Conservation (phyloP, 2,329 filamentous ascomycete genomes). For the Beauveria asiatica region DNA sequence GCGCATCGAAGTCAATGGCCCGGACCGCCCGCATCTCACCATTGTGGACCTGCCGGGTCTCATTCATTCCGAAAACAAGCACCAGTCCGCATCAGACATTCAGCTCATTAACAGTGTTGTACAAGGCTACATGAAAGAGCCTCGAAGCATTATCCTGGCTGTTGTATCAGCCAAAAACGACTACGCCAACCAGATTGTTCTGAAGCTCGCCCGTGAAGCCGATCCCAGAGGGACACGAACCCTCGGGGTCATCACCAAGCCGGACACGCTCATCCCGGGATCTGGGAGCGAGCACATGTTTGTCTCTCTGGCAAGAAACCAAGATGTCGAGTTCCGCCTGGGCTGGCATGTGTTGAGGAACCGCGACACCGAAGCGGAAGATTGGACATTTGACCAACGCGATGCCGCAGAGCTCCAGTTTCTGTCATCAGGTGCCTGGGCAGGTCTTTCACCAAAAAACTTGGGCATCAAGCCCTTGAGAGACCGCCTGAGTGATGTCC, state of each 20-base stretch:
- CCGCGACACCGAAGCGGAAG: slow-evolving; percentile 13
- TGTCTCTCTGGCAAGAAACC: slow-evolving; percentile 30
- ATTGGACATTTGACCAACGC: slow-evolving; percentile 22
- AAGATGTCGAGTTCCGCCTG: slow-evolving; percentile 36
- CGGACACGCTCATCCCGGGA: slow-evolving; percentile 15
- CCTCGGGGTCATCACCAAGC: slow-evolving; percentile 51
- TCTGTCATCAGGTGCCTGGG: slow-evolving; percentile 35
- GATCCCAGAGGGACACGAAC: neutral
- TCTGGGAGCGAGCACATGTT: neutral
- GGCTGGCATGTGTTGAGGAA: slow-evolving; percentile 48
- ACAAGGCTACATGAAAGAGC: slow-evolving; percentile 30
- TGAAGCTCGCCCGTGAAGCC: neutral
- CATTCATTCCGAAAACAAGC: slow-evolving; percentile 27
- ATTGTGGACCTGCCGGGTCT: slow-evolving; percentile 39
- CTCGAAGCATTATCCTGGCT: slow-evolving; percentile 35
- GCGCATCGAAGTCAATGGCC: slow-evolving; percentile 17
- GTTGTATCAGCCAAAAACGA: slow-evolving; percentile 34
- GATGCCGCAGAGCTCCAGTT: slow-evolving; percentile 33
- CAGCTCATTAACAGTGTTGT: slow-evolving; percentile 28
- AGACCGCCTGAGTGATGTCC: slow-evolving; percentile 39
- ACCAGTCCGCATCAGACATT: slow-evolving; percentile 26
- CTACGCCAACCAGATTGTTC: slow-evolving; percentile 21
- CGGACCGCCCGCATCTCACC: slow-evolving; percentile 28
- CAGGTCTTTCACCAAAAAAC: slow-evolving; percentile 21
- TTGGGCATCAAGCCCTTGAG: slow-evolving; percentile 42